phyloP scores from a whole-genome alignment of 768 basidiomycete genomes.

The Leucocoprinus leucothites region DNA sequence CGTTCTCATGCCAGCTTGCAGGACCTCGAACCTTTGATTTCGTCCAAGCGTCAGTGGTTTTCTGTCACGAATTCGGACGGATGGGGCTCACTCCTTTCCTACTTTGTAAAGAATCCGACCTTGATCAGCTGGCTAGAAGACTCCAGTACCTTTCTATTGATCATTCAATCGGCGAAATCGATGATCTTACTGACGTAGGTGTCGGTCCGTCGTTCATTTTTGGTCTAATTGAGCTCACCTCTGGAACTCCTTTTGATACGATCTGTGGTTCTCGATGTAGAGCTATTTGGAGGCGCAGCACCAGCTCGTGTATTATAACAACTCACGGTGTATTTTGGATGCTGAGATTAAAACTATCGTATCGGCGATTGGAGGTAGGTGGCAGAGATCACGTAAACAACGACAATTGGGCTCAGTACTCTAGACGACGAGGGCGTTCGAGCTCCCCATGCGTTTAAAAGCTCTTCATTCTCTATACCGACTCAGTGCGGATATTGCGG shows the following conservation, averaged over 20 bases:
- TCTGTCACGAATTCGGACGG: neutral
- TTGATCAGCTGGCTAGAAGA: constrained; percentile 44
- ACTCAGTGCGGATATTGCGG: constrained; percentile 80
- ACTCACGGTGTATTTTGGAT: constrained; percentile 53
- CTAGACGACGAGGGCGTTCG: constrained; percentile 73
- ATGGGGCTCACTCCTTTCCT: constrained; percentile 4
- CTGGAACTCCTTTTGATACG: neutral
- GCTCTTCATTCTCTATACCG: constrained; percentile 82
- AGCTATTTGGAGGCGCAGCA: constrained; percentile 62
- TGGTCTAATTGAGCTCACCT: neutral
- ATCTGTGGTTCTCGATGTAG: constrained; percentile 31
- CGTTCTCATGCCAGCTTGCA: constrained; percentile 57
- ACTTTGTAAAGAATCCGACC: constrained; percentile 32
- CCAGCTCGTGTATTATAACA: constrained; percentile 50
- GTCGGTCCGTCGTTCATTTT: constrained; percentile 5
- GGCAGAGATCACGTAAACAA: neutral
- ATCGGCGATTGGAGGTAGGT: constrained; percentile 61
- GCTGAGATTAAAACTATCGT: constrained; percentile 65
- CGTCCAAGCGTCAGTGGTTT: constrained; percentile 54
- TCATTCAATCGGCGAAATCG: constrained; percentile 49
- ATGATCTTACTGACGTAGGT: constrained; percentile 57
- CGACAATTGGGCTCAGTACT: neutral
- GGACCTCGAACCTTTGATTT: constrained; percentile 56
- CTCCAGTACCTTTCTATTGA: constrained; percentile 47
- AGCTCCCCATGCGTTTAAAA: constrained; percentile 78